phyloP scores from a whole-genome alignment of 1,284 basidiomycete species.

The Puccinia brachypodii region DNA sequence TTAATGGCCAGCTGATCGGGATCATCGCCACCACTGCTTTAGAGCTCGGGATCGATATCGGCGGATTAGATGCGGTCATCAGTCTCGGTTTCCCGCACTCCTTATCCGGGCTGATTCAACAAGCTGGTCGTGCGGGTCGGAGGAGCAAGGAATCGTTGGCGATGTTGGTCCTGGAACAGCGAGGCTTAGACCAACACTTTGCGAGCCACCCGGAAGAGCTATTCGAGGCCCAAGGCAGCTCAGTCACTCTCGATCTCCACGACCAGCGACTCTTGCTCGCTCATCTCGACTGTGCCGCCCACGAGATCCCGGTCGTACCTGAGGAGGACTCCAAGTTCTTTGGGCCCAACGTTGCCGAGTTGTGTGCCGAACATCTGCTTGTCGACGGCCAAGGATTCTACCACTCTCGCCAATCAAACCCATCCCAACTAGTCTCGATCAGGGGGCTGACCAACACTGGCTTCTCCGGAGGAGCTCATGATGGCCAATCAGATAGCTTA shows the following conservation, averaged over 20 bases:
- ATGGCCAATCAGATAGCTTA: conserved; percentile 71
- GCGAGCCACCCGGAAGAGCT: conserved; percentile 70
- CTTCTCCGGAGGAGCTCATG: conserved; percentile 64
- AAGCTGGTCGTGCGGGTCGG: conserved; percentile 83
- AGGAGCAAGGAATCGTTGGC: conserved; percentile 78
- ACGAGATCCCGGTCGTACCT: conserved; percentile 75
- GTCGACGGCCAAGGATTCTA: conserved; percentile 66
- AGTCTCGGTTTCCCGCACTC: conserved; percentile 82
- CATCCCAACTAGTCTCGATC: conserved; percentile 15
- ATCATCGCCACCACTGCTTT: conserved; percentile 89
- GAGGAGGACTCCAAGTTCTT: conserved; percentile 71
- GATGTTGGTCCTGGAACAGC: conserved; percentile 70
- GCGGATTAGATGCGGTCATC: conserved; percentile 80
- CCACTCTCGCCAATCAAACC: conserved; percentile 8
- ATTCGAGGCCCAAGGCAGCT: conserved; percentile 57
- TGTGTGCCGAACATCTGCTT: conserved; percentile 65
- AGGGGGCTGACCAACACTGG: background rate
- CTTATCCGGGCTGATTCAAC: conserved; percentile 78
- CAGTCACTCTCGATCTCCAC: conserved; percentile 64
- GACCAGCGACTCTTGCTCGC: conserved; percentile 76
- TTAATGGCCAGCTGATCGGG: conserved; percentile 73
- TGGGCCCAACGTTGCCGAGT: conserved; percentile 61
- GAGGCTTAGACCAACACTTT: conserved; percentile 77
- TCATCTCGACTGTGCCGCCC: conserved; percentile 82
- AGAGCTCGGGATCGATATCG: conserved; percentile 88